These are phyloP conservation scores for Cryphonectria naterciae DNA, from an alignment of 2,329 filamentous ascomycete species.

Conservation along the genomic window DNA sequence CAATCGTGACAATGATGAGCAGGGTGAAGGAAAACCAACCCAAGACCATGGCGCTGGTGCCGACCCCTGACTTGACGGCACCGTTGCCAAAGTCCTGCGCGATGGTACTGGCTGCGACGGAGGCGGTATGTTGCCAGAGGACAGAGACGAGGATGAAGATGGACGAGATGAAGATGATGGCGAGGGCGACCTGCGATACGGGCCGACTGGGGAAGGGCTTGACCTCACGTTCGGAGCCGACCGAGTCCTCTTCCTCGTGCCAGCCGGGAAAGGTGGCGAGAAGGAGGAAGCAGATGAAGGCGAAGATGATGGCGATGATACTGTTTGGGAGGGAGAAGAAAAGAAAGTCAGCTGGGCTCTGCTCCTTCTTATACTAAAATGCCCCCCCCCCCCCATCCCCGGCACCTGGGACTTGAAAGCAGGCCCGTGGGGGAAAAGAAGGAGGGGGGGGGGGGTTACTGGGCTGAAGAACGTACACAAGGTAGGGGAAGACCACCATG, in stretches of 20 bases:
- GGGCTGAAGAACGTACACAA: slow-evolving; percentile 68
- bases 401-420: slow-evolving; percentile 24
- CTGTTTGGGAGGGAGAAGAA: slow-evolving; percentile 46
- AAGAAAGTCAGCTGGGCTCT: not conserved
- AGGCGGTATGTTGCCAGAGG: slow-evolving; percentile 93
- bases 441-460: not conserved
- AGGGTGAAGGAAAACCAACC: slow-evolving; percentile 97
- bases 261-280: slow-evolving; percentile 97
- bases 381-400: too few relatives aligned
- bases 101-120: slow-evolving; percentile 91
- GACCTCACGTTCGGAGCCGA: slow-evolving; percentile 84
- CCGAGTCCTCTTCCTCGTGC: slow-evolving; percentile 85
- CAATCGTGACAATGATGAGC: slow-evolving; percentile 93
- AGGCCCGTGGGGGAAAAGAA: too few relatives aligned
- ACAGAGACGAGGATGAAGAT: slow-evolving; percentile 76
- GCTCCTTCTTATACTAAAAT: not conserved
- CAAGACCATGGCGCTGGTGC: slow-evolving; percentile 93
- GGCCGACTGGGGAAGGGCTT: slow-evolving; percentile 92
- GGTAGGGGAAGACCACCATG: slow-evolving; percentile 95
- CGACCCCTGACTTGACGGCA: slow-evolving; percentile 82
- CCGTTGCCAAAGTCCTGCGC: slow-evolving; percentile 93
- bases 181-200: slow-evolving; percentile 89
- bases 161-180: slow-evolving; percentile 82
- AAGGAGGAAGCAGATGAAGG: slow-evolving; percentile 92
- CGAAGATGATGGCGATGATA: slow-evolving; percentile 96